These are phyloP conservation scores for Acanthamoeba healyi DNA, from an alignment of 208 protist genomes.

Conservation along the genomic window DNA sequence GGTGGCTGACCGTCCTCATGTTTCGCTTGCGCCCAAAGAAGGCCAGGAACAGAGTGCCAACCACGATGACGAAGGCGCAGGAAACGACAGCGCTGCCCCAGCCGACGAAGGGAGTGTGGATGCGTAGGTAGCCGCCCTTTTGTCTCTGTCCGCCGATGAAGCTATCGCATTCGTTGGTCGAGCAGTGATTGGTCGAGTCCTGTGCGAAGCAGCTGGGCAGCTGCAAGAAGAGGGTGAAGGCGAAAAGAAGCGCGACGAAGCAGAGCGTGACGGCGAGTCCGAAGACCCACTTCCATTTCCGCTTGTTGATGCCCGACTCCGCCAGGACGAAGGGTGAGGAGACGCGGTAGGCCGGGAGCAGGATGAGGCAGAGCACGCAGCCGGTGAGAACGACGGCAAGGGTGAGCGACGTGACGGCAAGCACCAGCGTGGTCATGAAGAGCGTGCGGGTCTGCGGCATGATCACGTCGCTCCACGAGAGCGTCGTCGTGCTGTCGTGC, in stretches of 20 bases:
- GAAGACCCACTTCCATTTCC: constrained; percentile 37
- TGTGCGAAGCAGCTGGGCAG: constrained; percentile 8
- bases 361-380: constrained; percentile 11
- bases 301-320: background rate
- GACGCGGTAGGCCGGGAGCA: constrained; percentile 17
- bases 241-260: constrained; percentile 25
- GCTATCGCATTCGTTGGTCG: constrained; percentile 12
- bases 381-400: background rate
- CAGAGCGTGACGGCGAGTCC: background rate
- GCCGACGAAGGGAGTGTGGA: constrained; percentile 30
- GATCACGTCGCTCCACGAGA: background rate
- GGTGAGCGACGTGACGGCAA: background rate
- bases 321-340: constrained; percentile 4
- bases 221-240: constrained; percentile 47
- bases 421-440: constrained; percentile 33
- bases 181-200: background rate
- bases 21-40: constrained; percentile 16
- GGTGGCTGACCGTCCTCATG: background rate
- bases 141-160: constrained; percentile 23
- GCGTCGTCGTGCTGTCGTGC: background rate
- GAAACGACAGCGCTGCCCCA: constrained; percentile 36
- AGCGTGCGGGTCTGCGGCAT: constrained; percentile 36
- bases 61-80: background rate
- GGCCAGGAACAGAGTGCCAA: constrained; percentile 10
- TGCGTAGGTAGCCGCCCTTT: constrained; percentile 1